A percentile compares a stretch with the other conserved stretches of the same genome.
phyloP scores from a whole-genome alignment of 164 flowering plant species.

The Dillenia turbinata region DNA sequence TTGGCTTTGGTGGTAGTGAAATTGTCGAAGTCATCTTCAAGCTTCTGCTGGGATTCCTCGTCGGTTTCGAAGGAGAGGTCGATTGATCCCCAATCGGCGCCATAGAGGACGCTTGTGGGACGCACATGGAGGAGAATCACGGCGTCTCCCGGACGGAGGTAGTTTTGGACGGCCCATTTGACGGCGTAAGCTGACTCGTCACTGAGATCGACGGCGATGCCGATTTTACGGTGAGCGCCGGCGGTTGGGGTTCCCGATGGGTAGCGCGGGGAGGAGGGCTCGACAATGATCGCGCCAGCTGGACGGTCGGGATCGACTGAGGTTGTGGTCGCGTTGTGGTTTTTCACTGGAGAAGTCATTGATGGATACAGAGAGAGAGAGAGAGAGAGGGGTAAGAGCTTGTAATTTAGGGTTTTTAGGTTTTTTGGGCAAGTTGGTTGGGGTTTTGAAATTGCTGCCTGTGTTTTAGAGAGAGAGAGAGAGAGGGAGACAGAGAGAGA shows the following conservation, averaged over 20 bases:
- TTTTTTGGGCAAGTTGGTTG: too few relatives aligned
- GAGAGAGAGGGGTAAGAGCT: too few relatives aligned
- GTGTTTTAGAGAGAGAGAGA: too few relatives aligned
- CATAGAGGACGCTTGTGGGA: slow-evolving; percentile 59
- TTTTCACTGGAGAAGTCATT: too few relatives aligned
- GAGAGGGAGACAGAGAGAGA: too few relatives aligned
- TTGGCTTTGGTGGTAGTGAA: slow-evolving; percentile 51
- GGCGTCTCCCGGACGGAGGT: slow-evolving; percentile 27
- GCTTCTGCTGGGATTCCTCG: slow-evolving; percentile 41
- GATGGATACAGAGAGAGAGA: too few relatives aligned
- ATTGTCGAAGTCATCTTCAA: slow-evolving; percentile 57
- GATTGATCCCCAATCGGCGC: slow-evolving; percentile 75
- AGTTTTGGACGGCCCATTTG: slow-evolving; percentile 60
- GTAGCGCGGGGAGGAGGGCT: slow-evolving; percentile 49
- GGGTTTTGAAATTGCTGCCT: too few relatives aligned
- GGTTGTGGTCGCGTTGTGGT: too few relatives aligned
- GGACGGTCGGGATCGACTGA: neutral
- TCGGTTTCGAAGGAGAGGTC: slow-evolving; percentile 29
- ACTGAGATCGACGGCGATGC: slow-evolving; percentile 62
- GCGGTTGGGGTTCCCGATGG: slow-evolving; percentile 25
- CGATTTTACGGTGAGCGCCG: slow-evolving; percentile 39
- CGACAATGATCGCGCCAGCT: slow-evolving; percentile 27
- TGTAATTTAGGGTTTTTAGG: too few relatives aligned
- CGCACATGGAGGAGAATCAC: slow-evolving; percentile 55
- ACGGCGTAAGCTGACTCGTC: slow-evolving; percentile 69